Conservation (phyloP, 805 yeast genomes). For the Candida broadrunensis region DNA sequence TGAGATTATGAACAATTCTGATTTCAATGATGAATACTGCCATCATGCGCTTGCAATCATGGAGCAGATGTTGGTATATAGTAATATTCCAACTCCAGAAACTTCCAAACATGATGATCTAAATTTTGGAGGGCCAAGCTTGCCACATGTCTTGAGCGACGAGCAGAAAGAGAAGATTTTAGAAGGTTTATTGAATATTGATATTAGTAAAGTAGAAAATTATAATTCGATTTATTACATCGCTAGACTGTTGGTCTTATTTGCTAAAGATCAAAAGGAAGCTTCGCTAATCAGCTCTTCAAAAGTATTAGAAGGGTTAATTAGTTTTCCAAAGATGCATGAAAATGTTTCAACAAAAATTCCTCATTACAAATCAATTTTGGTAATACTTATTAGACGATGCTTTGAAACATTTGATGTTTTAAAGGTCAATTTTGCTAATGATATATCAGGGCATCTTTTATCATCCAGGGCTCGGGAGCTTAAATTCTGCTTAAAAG, state of each 20-base stretch:
- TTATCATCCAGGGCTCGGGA: constrained; percentile 28
- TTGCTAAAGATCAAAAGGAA: constrained; percentile 42
- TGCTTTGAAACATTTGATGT: constrained; percentile 63
- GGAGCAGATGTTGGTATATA: constrained; percentile 52
- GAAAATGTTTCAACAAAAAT: neutral
- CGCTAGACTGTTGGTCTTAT: constrained; percentile 54
- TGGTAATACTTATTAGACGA: constrained; percentile 56
- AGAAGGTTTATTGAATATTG: constrained; percentile 38
- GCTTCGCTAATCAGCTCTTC: constrained; percentile 45
- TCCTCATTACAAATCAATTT: neutral
- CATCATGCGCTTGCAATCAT: constrained; percentile 54
- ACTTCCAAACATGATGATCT: constrained; percentile 16
- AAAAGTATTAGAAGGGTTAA: constrained; percentile 36
- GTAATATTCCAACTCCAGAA: constrained; percentile 48
- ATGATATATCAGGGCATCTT: constrained; percentile 42
- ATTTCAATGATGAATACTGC: constrained; percentile 50
- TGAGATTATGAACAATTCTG: constrained; percentile 11
- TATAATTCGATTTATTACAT: constrained; percentile 50
- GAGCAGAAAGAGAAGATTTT: constrained; percentile 34
- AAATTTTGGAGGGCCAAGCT: constrained; percentile 3
- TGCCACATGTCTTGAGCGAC: constrained; percentile 15
- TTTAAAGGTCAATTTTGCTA: constrained; percentile 45
- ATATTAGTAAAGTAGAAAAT: constrained; percentile 37
- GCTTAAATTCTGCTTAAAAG: constrained; percentile 45
- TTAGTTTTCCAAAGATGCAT: neutral